These are phyloP conservation scores for Fusarium gaditjirri DNA, from an alignment of 2,329 filamentous ascomycete genomes.

Conservation along the genomic window DNA sequence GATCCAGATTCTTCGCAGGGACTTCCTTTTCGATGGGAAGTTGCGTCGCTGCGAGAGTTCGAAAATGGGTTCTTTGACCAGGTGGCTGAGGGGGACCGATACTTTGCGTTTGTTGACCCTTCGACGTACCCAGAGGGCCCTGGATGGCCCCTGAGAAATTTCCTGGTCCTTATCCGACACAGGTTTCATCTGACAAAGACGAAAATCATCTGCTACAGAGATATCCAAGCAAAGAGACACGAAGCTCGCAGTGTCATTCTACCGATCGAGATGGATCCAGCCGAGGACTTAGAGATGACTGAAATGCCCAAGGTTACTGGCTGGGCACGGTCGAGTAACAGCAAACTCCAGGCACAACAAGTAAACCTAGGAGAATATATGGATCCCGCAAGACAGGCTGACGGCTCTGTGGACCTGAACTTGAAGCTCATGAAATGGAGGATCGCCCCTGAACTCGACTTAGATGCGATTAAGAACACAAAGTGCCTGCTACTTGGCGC, in stretches of 20 bases:
- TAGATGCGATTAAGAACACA: conserved; percentile 88
- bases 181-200: conserved; percentile 80
- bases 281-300: conserved; percentile 55
- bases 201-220: conserved; percentile 90
- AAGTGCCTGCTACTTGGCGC: conserved; percentile 92
- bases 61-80: conserved; percentile 89
- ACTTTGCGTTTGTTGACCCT: conserved; percentile 88
- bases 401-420: conserved; percentile 95
- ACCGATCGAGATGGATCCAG: conserved; percentile 66
- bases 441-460: conserved; percentile 86
- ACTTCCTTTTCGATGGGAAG: conserved; percentile 78
- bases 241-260: conserved; percentile 85
- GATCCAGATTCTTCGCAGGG: conserved; percentile 58
- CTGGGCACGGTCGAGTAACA: conserved; percentile 86
- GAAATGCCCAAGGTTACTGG: conserved; percentile 90
- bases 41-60: conserved; percentile 80
- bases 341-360: conserved; percentile 80
- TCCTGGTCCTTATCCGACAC: conserved; percentile 85
- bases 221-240: conserved; percentile 80
- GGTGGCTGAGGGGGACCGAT: conserved; percentile 77
- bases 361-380: conserved; percentile 92
- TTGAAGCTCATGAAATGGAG: conserved; percentile 99
- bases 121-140: conserved; percentile 90
- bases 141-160: conserved; percentile 92
- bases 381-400: conserved; percentile 87